phyloP scores from a whole-genome alignment of 1,139 yeast species.

The Zygosaccharomyces sapae region DNA sequence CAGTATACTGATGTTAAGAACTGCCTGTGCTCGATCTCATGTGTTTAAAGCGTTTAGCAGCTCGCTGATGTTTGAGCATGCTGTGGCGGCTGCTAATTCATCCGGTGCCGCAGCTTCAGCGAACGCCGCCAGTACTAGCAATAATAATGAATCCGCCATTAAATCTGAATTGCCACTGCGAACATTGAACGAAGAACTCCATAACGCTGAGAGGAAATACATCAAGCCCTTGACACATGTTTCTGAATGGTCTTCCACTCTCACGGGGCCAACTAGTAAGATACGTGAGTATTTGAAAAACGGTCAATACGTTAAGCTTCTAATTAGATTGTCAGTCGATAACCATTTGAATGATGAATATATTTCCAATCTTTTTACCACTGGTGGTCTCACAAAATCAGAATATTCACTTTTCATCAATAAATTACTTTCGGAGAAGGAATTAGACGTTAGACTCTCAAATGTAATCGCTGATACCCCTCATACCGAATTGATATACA shows the following conservation, averaged over 20 bases:
- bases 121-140: neutral
- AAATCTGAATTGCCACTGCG: neutral
- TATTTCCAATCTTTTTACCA: constrained; percentile 9
- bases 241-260: neutral
- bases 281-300: constrained; percentile 11
- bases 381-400: constrained; percentile 9
- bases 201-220: constrained; percentile 1
- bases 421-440: constrained; percentile 11
- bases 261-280: constrained; percentile 1
- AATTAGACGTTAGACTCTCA: constrained; percentile 8
- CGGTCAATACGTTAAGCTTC: constrained; percentile 10
- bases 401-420: constrained; percentile 20
- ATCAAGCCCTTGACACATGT: constrained; percentile 1
- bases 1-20: constrained; percentile 10
- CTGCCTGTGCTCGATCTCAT: constrained; percentile 6
- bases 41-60: constrained; percentile 13
- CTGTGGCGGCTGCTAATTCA: constrained; percentile 8
- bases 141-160: neutral
- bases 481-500: constrained; percentile 16
- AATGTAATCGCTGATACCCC: constrained; percentile 16
- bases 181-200: neutral
- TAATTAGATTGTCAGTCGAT: constrained; percentile 14
- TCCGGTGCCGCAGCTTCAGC: constrained; percentile 2
- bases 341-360: constrained; percentile 9
- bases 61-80: constrained; percentile 12